Conservation (phyloP, 352 stramenopile genomes). For the Saprolegnia diclina region DNA sequence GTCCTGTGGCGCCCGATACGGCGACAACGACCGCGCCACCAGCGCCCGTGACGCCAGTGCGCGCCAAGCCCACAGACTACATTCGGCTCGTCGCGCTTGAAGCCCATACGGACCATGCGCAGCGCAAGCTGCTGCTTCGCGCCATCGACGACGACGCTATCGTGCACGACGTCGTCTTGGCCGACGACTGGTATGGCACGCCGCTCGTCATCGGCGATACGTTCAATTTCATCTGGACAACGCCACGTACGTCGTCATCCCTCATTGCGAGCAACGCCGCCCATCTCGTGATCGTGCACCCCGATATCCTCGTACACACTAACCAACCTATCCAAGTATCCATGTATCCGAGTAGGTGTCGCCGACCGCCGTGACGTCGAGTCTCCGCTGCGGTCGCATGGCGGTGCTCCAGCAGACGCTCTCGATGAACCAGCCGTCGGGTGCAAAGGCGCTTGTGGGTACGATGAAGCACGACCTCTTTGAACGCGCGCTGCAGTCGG, state of each 20-base stretch:
- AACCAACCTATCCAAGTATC: neutral
- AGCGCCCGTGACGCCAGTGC: conserved; percentile 24
- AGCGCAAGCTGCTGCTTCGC: conserved; percentile 47
- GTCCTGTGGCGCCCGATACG: neutral
- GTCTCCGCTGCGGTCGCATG: conserved; percentile 60
- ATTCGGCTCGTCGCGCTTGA: conserved; percentile 61
- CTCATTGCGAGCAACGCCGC: conserved; percentile 25
- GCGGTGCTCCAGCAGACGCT: conserved; percentile 64
- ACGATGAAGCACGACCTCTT: conserved; percentile 84
- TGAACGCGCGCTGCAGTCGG: conserved; percentile 45
- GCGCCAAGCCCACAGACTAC: conserved; percentile 31
- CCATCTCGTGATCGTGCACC: conserved; percentile 60
- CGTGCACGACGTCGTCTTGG: conserved; percentile 34
- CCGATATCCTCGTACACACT: conserved; percentile 58
- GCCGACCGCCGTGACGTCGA: conserved; percentile 73
- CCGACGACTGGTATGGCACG: conserved; percentile 76
- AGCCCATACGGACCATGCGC: conserved; percentile 45
- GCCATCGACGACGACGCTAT: conserved; percentile 18
- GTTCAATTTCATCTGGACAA: conserved; percentile 74
- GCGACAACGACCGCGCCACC: conserved; percentile 9
- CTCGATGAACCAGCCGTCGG: conserved; percentile 49
- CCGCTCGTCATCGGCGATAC: conserved; percentile 61
- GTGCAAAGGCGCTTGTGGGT: conserved; percentile 57
- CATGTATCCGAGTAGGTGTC: conserved; percentile 45
- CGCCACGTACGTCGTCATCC: conserved; percentile 37